Percentiles rank a stretch among this genome's conserved stretches.
Evolutionary conservation across 208 protist species (phyloP).

Genomic region (Balamuthia mandrillaris): DNA sequence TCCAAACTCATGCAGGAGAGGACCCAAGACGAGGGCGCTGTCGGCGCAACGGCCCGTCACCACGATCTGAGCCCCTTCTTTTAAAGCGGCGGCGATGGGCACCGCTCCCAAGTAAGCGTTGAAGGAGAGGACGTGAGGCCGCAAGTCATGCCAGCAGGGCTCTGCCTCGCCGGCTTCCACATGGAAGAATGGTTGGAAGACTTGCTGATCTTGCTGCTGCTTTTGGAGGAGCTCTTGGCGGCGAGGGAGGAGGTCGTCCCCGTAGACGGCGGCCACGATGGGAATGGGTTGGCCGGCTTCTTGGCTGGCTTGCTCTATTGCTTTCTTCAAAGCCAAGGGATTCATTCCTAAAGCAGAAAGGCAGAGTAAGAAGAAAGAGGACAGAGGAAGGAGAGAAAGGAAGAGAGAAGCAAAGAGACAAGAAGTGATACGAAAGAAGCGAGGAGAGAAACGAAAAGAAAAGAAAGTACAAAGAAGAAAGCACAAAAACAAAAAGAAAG

Average conservation of each 20-base stretch:
- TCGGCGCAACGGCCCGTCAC: constrained; percentile 49
- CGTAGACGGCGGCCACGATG: constrained; percentile 10
- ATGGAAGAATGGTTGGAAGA: not conserved
- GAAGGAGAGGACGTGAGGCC: constrained; percentile 32
- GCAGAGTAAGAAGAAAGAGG: not conserved
- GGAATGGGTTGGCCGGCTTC: constrained; percentile 32
- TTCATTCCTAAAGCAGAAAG: constrained; percentile 42
- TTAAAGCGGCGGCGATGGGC: constrained; percentile 46
- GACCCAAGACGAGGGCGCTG: constrained; percentile 49
- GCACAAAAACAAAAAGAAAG: too few relatives aligned
- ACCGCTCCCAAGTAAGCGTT: constrained; percentile 58
- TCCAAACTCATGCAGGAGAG: constrained; percentile 53
- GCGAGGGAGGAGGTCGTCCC: not conserved
- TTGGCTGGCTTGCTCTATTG: constrained; percentile 29
- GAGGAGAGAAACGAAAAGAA: too few relatives aligned
- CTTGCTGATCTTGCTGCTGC: not conserved
- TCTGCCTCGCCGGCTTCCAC: constrained; percentile 23
- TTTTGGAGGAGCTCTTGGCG: constrained; percentile 16
- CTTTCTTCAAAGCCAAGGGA: constrained; percentile 46
- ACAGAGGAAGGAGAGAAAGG: not conserved
- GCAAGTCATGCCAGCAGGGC: constrained; percentile 4
- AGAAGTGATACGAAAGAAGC: too few relatives aligned
- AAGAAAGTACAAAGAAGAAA: too few relatives aligned
- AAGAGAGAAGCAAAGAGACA: too few relatives aligned
- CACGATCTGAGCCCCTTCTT: constrained; percentile 41